Evolutionary conservation across 1,284 basidiomycete genomes (phyloP).

Genomic region (Marasmius tenuissimus): DNA sequence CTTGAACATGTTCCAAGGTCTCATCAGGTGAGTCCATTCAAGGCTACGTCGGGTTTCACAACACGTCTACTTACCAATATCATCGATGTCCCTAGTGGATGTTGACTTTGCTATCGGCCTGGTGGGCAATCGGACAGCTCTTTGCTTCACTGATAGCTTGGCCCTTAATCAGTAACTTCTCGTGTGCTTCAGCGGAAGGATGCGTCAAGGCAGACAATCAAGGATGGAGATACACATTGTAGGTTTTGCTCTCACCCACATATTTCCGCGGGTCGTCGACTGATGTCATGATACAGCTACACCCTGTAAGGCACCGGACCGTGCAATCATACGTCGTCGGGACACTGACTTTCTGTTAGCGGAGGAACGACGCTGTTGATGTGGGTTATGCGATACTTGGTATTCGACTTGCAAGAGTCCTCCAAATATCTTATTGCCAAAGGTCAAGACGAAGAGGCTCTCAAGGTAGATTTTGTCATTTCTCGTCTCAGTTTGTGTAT

Average conservation of each 20-base stretch:
- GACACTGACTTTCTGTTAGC: constrained; percentile 19
- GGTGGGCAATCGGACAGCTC: constrained; percentile 66
- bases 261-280: neutral
- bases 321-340: constrained; percentile 6
- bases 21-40: constrained; percentile 36
- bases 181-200: constrained; percentile 35
- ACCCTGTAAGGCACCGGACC: constrained; percentile 31
- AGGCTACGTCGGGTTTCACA: neutral
- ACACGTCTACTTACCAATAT: constrained; percentile 23
- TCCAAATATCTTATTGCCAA: constrained; percentile 60
- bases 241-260: constrained; percentile 16
- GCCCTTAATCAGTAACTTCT: constrained; percentile 51
- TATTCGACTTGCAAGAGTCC: constrained; percentile 57
- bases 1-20: constrained; percentile 55
- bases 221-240: constrained; percentile 67
- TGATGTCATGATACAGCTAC: constrained; percentile 26
- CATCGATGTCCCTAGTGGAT: constrained; percentile 43
- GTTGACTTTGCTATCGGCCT: constrained; percentile 62
- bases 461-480: constrained; percentile 33
- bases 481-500: neutral
- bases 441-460: constrained; percentile 56
- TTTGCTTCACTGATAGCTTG: constrained; percentile 51
- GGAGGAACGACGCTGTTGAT: constrained; percentile 47
- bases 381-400: constrained; percentile 43
- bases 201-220: constrained; percentile 50